phyloP scores from a whole-genome alignment of 2,329 filamentous ascomycete genomes.

The Raffaelea ambrosiae region DNA sequence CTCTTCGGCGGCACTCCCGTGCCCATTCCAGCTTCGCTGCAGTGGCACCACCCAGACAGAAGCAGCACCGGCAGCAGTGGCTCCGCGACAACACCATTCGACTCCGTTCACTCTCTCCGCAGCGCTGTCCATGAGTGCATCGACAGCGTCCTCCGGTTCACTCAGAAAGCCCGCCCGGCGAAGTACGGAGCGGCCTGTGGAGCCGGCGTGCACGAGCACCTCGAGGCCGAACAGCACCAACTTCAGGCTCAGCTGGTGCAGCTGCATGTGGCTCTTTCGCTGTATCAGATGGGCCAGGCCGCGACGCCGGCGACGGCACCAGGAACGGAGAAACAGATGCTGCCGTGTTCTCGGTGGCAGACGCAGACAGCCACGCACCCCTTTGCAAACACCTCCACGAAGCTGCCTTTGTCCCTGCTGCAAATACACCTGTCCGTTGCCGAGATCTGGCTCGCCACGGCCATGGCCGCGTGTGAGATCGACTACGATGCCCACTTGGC shows the following conservation, averaged over 20 bases:
- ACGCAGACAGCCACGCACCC: too few relatives aligned
- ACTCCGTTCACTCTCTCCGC: constrained; percentile 20
- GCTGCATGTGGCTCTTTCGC: constrained; percentile 21
- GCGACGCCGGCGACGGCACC: too few relatives aligned
- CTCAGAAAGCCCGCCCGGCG: constrained; percentile 16
- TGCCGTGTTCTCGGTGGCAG: too few relatives aligned
- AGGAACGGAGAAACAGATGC: too few relatives aligned
- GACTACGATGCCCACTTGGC: constrained; percentile 22
- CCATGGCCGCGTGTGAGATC: constrained; percentile 20
- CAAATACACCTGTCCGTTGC: constrained; percentile 24
- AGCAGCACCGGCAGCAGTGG: constrained; percentile 15
- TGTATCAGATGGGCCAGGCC: constrained; percentile 18
- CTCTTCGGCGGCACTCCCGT: constrained; percentile 29
- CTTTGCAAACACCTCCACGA: too few relatives aligned
- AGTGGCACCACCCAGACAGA: constrained; percentile 10
- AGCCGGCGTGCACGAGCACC: constrained; percentile 13
- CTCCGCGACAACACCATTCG: constrained; percentile 15
- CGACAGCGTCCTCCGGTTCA: constrained; percentile 30
- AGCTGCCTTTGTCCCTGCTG: too few relatives aligned
- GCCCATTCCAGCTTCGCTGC: constrained; percentile 26
- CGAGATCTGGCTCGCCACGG: constrained; percentile 23
- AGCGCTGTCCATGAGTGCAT: constrained; percentile 28
- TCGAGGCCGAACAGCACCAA: constrained; percentile 23
- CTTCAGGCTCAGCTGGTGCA: constrained; percentile 22
- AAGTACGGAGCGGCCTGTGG: constrained; percentile 17